phyloP scores from a whole-genome alignment of 441 rosid genomes.

The Syzygium syzygioides region DNA sequence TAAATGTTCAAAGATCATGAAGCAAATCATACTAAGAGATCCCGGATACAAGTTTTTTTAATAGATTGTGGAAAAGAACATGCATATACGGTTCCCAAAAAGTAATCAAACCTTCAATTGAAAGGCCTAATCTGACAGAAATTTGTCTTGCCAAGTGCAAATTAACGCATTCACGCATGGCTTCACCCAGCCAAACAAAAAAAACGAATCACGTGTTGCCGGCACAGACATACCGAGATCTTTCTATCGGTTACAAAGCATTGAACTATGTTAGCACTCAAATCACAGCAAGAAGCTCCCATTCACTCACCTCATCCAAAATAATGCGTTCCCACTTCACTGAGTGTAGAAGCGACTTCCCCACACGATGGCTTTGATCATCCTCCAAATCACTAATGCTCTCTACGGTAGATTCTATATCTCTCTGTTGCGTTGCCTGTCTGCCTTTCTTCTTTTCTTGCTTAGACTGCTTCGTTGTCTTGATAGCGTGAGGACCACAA shows the following conservation, averaged over 20 bases:
- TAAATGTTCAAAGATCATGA: neutral
- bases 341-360: constrained; percentile 65
- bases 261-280: neutral
- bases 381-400: constrained; percentile 14
- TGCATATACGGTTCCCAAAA: neutral
- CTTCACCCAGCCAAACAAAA: neutral
- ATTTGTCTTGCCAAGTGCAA: neutral
- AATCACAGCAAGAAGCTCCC: neutral
- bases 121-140: neutral
- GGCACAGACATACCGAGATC: neutral
- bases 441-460: constrained; percentile 54
- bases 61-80: neutral
- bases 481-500: constrained; percentile 73
- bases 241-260: neutral
- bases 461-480: constrained; percentile 76
- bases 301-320: constrained; percentile 75
- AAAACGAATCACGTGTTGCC: neutral
- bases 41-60: neutral
- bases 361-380: constrained; percentile 5
- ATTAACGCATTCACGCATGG: neutral
- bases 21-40: neutral
- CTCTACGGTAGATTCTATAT: constrained; percentile 7
- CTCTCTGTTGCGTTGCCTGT: constrained; percentile 12
- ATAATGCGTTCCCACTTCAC: constrained; percentile 83
- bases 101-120: neutral